Evolutionary conservation across 495 filamentous ascomycete species (phyloP).

Genomic region (Cairneyella variabilis): DNA sequence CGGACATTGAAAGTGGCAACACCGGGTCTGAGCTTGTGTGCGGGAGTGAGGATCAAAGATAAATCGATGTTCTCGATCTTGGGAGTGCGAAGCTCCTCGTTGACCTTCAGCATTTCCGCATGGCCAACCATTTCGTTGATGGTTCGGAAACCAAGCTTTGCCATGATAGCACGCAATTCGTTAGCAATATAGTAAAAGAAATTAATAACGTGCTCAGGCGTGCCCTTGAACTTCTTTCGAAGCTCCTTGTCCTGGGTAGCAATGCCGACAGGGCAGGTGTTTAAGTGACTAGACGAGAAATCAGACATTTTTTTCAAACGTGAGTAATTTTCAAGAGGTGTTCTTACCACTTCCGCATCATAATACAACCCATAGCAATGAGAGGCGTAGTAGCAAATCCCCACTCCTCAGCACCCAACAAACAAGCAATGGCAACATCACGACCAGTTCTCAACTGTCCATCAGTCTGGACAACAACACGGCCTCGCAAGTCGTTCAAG

Average conservation of each 20-base stretch:
- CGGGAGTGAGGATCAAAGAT: conserved; percentile 92
- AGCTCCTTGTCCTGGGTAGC: conserved; percentile 95
- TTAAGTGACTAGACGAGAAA: too few relatives aligned
- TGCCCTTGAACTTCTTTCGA: conserved; percentile 90
- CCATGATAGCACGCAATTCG: conserved; percentile 98
- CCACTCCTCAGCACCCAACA: conserved; percentile 97
- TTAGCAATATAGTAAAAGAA: conserved; percentile 99
- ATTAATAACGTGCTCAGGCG: conserved; percentile 98
- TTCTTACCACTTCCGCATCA: conserved; percentile 75
- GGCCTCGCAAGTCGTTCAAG: conserved; percentile 93
- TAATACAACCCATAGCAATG: conserved; percentile 96
- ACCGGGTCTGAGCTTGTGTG: conserved; percentile 91
- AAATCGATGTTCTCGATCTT: conserved; percentile 96
- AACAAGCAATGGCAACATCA: conserved; percentile 92
- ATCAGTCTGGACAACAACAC: conserved; percentile 97
- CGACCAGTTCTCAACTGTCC: conserved; percentile 92
- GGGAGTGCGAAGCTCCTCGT: conserved; percentile 80
- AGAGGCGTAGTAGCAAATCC: conserved; percentile 97
- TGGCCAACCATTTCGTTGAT: conserved; percentile 99
- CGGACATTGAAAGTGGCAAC: conserved; percentile 98
- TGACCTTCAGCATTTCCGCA: conserved; percentile 80
- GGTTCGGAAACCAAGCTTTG: conserved; percentile 87
- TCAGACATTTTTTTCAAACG: too few relatives aligned
- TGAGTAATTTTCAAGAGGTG: too few relatives aligned
- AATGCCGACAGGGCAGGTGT: conserved; percentile 95